Base-by-base conservation (phyloP, 2,329 filamentous ascomycete species). In the Aspergillus sp. region DNA sequence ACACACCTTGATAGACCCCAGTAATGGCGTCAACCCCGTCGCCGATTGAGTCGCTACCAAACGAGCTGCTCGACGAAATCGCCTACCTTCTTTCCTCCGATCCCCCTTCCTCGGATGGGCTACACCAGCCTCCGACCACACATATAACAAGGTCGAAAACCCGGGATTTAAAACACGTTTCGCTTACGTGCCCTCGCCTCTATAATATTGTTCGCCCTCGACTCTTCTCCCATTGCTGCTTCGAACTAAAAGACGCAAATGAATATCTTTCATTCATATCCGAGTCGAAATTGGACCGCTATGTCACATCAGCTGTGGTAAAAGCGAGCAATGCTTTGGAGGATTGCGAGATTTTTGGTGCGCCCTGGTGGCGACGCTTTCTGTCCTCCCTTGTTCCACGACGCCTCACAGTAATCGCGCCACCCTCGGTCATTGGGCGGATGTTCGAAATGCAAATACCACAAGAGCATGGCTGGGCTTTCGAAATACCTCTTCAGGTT, bases 401-500 rank as follows among this genome's bases (percentile, higher is more conserved):
- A 47, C 75, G 79, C 45, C 69, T 89, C 58, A 83, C 82, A 7
- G 74, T 89, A 54, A 71, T 86, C 47, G 86, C 87, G 0, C 83
- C 87, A 6, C 86, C 88, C 0, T 77, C 81, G 4, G 83, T 85
- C 17, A 77, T 92, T 7, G 85, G 86, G 1, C 80, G 80, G 0
- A 75, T 90, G 49, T 74, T 88, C 4, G 83, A 83, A 17, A 82
- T 82, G 5, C 79, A 77, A 57, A 76, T 89, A 27, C 80, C 83
- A 50, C 76, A 84, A 40, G 78, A 78, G 9, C 84, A 89, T 66
- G 77, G 77, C 5, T 89, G 86, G 86, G 82, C 82, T 23, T 90
- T 90, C 64, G 80, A 85, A 55, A 84, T 85, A 60, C 80, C 81
- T 6, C 82, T 84, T 53, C 88, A 91, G 64, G 80, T 87, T 41